A percentile compares a stretch with the other conserved stretches of the same genome.
These are phyloP conservation scores for Scenedesmus sp. DNA, from an alignment of 163 green algal species.

Conservation along the genomic window DNA sequence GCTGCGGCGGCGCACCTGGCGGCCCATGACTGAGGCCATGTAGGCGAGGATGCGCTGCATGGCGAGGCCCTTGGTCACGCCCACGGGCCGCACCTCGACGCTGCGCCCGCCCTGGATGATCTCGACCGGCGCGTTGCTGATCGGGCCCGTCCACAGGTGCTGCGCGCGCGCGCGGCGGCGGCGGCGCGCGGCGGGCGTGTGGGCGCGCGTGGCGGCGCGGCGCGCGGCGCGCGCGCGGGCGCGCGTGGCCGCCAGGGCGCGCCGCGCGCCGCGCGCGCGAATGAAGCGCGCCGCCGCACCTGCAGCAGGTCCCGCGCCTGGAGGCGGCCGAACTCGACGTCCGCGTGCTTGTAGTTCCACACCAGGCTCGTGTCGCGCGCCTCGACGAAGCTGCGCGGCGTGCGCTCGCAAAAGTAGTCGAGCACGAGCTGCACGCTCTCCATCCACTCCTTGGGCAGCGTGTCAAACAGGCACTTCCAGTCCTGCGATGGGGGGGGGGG, in stretches of 20 bases:
- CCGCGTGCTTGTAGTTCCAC: conserved; percentile 99
- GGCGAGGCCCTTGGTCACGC: conserved; percentile 93
- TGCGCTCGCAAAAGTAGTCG: conserved; percentile 99
- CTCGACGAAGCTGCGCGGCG: conserved; percentile 88
- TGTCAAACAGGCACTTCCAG: conserved; percentile 54
- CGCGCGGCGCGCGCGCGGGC: too few species aligned
- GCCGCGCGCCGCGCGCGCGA: too few species aligned
- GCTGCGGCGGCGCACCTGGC: conserved; percentile 3
- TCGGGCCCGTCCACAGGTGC: conserved; percentile 98
- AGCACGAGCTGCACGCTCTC: conserved; percentile 96
- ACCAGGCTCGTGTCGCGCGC: conserved; percentile 90
- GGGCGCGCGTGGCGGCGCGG: too few species aligned
- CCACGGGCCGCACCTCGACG: conserved; percentile 92
- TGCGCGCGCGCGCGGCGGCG: conserved; percentile 84
- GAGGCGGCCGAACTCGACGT: conserved; percentile 90
- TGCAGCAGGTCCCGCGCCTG: conserved; percentile 78
- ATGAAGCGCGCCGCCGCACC: not conserved
- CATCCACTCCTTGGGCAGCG: conserved; percentile 88
- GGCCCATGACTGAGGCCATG: conserved; percentile 63
- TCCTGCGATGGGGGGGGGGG: too few species aligned
- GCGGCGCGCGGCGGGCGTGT: too few species aligned
- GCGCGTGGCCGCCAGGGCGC: too few species aligned
- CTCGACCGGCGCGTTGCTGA: conserved; percentile 96
- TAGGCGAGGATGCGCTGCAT: conserved; percentile 82
- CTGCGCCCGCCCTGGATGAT: conserved; percentile 90